phyloP scores from a whole-genome alignment of 116 monocot species.

The Posidonia oceanica region DNA sequence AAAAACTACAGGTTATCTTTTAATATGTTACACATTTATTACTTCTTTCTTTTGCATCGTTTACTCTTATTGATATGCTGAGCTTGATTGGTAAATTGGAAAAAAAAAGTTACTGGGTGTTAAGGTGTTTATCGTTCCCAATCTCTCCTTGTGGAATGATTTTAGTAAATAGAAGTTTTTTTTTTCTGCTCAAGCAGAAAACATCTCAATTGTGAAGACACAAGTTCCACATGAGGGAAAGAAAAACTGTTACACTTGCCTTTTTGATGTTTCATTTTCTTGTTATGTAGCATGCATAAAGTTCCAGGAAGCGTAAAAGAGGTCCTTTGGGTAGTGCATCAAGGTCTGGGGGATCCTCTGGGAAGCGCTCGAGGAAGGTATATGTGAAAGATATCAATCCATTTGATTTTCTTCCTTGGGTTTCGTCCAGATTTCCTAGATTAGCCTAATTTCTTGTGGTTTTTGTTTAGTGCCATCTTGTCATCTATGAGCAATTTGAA shows the following conservation, averaged over 20 bases:
- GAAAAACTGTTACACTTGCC: neutral
- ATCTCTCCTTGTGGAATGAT: no score
- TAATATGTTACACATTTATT: neutral
- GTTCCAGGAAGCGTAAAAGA: constrained; percentile 8
- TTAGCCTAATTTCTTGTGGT: no score
- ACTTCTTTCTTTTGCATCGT: neutral
- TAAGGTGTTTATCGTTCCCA: no score
- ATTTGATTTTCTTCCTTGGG: neutral
- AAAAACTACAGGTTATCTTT: constrained; percentile 49
- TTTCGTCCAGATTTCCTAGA: no score
- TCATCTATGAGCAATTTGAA: no score
- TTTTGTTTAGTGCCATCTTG: no score
- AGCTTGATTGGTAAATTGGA: no score
- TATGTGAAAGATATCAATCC: neutral
- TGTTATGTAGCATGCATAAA: neutral
- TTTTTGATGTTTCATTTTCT: neutral
- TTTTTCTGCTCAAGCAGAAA: no score
- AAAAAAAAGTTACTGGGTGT: neutral
- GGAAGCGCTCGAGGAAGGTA: constrained; percentile 6
- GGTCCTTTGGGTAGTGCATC: constrained; percentile 6
- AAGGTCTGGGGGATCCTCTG: constrained; percentile 5
- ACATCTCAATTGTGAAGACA: no score
- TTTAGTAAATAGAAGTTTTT: no score
- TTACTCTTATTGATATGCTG: neutral
- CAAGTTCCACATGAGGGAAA: no score